Evolutionary conservation across 2,329 filamentous ascomycete species (phyloP), one percentile per base, ranked within the genome.

Genomic region (Alternaria consortialis): DNA sequence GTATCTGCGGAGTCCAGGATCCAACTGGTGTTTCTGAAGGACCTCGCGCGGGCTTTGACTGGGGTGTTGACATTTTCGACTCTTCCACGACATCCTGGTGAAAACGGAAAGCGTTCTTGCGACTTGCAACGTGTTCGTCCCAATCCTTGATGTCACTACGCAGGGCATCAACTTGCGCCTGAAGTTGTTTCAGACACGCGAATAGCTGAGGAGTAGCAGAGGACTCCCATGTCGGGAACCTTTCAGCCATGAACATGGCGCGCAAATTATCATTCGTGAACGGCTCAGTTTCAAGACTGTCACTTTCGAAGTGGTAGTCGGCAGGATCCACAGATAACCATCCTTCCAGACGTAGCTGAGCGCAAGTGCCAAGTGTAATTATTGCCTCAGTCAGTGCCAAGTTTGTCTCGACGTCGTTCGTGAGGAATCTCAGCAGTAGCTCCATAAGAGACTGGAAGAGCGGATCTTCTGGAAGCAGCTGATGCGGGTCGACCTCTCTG

Each of bases 351-450:
- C 89, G 88, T 73, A 97, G 90, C 64, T 92, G 91, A 6, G 93
- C 91, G 69, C 95, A 98, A 1, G 91, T 88, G 11, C 91, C 91
- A 40, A 99, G 83, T 66, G 92, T 91, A 29, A 96, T 86, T 43
- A 98, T 84, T 1, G 91, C 87, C 71, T 96, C 92, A 0, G 94
- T 98, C 2, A 97, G 84, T 0, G 91, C 91, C 4, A 99, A 82
- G 69, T 99, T 99, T 3, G 91, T 94, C 69, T 97, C 93, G 3
- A 98, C 89, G 3, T 93, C 90, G 70, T 99, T 99, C 5, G 92
- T 86, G 69, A 97, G 93, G 73, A 98, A 99, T 0, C 85, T 89
- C 44, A 90, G 86, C 11, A 99, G 79, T 7, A 94, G 84, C 43
- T 74, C 76, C n/a, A 84, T 62, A 17, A 89, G 70, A 20, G 83